Evolutionary conservation across 2,329 filamentous ascomycete genomes (phyloP).

Genomic region (Cordyceps cateniannulata): DNA sequence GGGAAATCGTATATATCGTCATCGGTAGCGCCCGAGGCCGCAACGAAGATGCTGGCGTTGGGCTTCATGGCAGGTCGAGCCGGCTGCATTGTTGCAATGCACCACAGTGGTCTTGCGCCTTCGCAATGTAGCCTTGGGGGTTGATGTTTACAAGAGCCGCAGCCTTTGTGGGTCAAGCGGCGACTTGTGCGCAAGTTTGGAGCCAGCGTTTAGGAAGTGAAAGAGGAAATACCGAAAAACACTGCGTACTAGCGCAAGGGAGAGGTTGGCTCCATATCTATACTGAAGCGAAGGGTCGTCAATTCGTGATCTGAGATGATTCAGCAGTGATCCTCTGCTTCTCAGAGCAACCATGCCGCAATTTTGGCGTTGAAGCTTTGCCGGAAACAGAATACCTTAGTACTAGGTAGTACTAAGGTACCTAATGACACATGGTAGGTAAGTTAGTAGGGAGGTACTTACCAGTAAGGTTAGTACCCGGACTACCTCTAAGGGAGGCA

Average conservation of each 20-base stretch:
- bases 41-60: not conserved
- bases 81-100: not conserved
- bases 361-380: not conserved
- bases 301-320: not conserved
- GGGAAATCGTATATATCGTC: constrained; percentile 12
- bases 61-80: not conserved
- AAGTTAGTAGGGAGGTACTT: not conserved
- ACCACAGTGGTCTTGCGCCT: not conserved
- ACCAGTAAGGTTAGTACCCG: too few relatives aligned
- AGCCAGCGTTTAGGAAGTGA: not conserved
- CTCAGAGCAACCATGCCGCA: not conserved
- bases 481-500: too few relatives aligned
- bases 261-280: not conserved
- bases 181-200: not conserved
- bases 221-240: not conserved
- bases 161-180: not conserved
- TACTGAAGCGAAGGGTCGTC: not conserved
- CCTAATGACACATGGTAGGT: too few relatives aligned
- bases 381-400: constrained; percentile 7
- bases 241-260: constrained; percentile 1
- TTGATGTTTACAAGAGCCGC: not conserved
- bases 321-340: not conserved
- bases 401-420: too few relatives aligned
- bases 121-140: not conserved
- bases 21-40: not conserved